Conservation (phyloP, 257 asterid species). For the Galeopsis tetrahit region DNA sequence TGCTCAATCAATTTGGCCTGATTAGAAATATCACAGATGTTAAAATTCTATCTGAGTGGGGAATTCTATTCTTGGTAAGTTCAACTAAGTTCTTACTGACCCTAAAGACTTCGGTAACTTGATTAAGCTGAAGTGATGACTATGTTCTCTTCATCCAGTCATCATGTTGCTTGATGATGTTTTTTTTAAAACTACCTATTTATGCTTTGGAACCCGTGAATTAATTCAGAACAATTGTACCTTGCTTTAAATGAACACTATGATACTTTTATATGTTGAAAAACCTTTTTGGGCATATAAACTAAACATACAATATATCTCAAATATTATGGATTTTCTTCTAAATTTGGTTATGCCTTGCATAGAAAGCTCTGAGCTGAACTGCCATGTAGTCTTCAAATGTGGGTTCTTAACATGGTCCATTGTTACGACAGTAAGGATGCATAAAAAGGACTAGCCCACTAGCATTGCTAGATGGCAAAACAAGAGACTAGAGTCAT, state of each 20-base stretch:
- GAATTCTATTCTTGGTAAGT: slow-evolving; percentile 95
- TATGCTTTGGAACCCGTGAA: neutral
- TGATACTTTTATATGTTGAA: neutral
- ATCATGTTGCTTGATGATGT: slow-evolving; percentile 1
- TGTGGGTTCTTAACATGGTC: neutral
- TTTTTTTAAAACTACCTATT: neutral
- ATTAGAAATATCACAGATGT: slow-evolving; percentile 89
- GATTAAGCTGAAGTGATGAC: slow-evolving; percentile 2
- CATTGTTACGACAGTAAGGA: too few relatives aligned
- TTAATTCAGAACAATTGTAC: neutral
- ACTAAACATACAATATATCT: neutral
- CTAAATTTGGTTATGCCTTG: neutral
- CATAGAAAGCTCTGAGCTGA: neutral
- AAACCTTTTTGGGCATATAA: neutral
- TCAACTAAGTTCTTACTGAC: slow-evolving; percentile 21
- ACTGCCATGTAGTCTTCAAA: neutral
- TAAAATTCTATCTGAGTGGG: slow-evolving; percentile 99
- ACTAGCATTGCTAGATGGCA: too few relatives aligned
- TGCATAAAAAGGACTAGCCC: too few relatives aligned
- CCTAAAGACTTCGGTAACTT: neutral
- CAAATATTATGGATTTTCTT: slow-evolving; percentile 15
- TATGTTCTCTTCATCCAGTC: neutral
- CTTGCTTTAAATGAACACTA: neutral
- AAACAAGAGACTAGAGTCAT: too few relatives aligned
- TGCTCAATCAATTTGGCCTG: slow-evolving; percentile 91